Evolutionary conservation across 176 grass and related monocot species (phyloP).

Genomic region (Oryza meridionalis): DNA sequence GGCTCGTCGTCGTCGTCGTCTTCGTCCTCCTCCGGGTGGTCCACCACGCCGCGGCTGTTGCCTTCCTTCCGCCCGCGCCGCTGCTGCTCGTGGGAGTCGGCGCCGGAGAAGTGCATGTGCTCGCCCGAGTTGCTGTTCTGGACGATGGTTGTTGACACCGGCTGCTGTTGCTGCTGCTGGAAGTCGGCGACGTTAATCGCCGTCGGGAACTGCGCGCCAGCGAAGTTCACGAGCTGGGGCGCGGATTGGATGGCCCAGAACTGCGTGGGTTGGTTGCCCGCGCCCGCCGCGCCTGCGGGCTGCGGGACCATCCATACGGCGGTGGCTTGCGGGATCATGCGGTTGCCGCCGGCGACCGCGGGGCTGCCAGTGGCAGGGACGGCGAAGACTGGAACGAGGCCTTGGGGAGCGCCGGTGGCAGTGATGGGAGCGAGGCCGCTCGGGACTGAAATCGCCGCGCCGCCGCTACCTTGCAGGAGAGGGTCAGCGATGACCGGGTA

Average conservation of each 20-base stretch:
- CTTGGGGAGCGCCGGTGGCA: constrained; percentile 42
- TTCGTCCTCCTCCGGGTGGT: constrained; percentile 57
- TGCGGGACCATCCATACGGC: constrained; percentile 88
- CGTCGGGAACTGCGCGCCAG: constrained; percentile 49
- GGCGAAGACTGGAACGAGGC: constrained; percentile 78
- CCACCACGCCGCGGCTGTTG: not conserved
- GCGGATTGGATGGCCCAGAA: constrained; percentile 81
- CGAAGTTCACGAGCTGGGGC: constrained; percentile 75
- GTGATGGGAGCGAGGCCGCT: constrained; percentile 73
- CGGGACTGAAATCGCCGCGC: constrained; percentile 63
- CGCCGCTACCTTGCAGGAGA: constrained; percentile 55
- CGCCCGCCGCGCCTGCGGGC: constrained; percentile 29
- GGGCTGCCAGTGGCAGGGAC: constrained; percentile 41
- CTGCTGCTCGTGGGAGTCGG: constrained; percentile 45
- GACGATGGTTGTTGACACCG: constrained; percentile 28
- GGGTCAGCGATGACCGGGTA: constrained; percentile 82
- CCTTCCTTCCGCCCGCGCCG: constrained; percentile 31
- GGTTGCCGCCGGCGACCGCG: constrained; percentile 9
- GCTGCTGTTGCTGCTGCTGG: constrained; percentile 39
- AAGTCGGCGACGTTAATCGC: constrained; percentile 43
- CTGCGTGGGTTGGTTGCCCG: constrained; percentile 45
- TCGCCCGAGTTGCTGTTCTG: constrained; percentile 40
- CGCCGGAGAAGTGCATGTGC: constrained; percentile 33
- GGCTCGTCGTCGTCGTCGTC: constrained; percentile 70
- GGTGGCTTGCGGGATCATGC: constrained; percentile 76